These are phyloP conservation scores for Dalbergia cochinchinensis DNA, from an alignment of 306 rosid genomes.

Conservation along the genomic window DNA sequence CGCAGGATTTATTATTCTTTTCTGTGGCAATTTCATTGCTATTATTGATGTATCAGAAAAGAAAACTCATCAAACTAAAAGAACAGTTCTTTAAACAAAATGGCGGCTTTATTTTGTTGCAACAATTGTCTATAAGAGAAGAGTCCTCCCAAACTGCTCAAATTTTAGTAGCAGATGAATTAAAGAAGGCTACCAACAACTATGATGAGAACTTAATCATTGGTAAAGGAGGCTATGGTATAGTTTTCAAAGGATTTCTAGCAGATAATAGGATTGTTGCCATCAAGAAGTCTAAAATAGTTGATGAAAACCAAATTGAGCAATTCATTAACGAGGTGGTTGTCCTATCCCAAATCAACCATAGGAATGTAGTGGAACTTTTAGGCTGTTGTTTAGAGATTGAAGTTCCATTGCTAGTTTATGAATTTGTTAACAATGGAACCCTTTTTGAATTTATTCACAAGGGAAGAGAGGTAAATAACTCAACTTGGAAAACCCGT, in stretches of 20 bases:
- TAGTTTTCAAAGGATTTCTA: conserved; percentile 49
- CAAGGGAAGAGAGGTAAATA: neutral
- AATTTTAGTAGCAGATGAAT: neutral
- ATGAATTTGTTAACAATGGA: neutral
- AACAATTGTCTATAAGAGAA: conserved; percentile 7
- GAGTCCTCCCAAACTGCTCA: neutral
- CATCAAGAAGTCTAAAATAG: conserved; percentile 42
- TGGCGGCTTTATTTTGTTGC: conserved; percentile 49
- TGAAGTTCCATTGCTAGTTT: neutral
- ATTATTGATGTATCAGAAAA: neutral
- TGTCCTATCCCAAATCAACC: neutral
- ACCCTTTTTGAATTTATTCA: neutral
- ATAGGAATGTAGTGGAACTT: neutral
- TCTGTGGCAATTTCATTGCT: neutral
- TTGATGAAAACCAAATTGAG: neutral
- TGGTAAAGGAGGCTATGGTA: conserved; percentile 48
- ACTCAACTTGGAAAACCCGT: neutral
- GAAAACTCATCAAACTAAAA: conserved; percentile 6
- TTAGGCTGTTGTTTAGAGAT: neutral
- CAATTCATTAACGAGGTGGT: neutral
- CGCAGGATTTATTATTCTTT: neutral
- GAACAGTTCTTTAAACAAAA: conserved; percentile 45
- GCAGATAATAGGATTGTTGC: conserved; percentile 28
- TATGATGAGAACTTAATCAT: neutral
- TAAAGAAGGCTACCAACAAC: conserved; percentile 3